These are phyloP conservation scores for Mycena floridula DNA, from an alignment of 768 basidiomycete species.

Conservation along the genomic window DNA sequence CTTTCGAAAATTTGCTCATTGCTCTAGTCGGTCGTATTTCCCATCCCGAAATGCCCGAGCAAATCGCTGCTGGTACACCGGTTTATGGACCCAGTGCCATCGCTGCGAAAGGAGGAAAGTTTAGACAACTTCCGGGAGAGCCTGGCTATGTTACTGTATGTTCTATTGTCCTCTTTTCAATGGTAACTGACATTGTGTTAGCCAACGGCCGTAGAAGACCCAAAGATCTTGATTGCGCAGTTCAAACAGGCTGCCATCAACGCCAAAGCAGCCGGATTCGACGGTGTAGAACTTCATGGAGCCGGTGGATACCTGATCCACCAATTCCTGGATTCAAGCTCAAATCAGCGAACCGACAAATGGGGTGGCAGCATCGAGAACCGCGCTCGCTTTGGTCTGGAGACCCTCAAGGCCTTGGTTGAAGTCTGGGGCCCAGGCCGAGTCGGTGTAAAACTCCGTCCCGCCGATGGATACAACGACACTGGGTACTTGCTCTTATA, in stretches of 20 bases:
- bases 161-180: no score
- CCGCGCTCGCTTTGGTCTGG: no score
- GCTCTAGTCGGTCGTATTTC: constrained; percentile 16
- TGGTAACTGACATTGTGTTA: not conserved
- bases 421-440: constrained; percentile 30
- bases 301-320: constrained; percentile 28
- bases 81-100: constrained; percentile 22
- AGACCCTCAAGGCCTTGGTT: constrained; percentile 29
- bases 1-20: no score
- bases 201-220: constrained; percentile 23
- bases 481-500: constrained; percentile 11
- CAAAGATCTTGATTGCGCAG: constrained; percentile 17
- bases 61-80: constrained; percentile 12
- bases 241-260: no score
- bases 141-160: no score
- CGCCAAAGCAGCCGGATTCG: no score
- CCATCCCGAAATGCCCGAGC: constrained; percentile 21
- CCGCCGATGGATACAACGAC: constrained; percentile 30
- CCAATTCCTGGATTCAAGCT: constrained; percentile 27
- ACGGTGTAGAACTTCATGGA: constrained; percentile 23
- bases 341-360: constrained; percentile 32
- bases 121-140: no score
- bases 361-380: no score
- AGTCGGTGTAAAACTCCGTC: constrained; percentile 26
- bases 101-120: no score